Evolutionary conservation across 306 rosid genomes (phyloP).

Genomic region (Casuarina equisetifolia): DNA sequence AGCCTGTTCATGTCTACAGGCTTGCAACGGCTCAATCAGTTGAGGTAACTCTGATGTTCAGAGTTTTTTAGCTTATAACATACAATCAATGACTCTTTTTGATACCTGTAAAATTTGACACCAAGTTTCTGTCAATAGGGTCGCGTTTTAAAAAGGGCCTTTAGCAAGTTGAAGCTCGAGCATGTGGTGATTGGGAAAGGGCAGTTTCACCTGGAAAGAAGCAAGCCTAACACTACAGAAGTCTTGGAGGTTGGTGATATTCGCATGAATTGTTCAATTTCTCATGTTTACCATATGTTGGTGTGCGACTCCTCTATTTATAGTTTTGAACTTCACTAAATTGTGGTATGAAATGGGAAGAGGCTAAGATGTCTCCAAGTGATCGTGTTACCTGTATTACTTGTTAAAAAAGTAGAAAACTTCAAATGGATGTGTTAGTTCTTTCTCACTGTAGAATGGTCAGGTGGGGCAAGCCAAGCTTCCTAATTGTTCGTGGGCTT

Average conservation of each 20-base stretch:
- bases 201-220: slow-evolving; percentile 78
- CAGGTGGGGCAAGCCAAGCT: neutral
- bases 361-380: neutral
- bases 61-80: neutral
- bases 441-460: neutral
- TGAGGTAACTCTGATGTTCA: slow-evolving; percentile 50
- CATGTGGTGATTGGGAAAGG: slow-evolving; percentile 94
- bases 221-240: slow-evolving; percentile 30
- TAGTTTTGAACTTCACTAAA: neutral
- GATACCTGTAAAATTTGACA: slow-evolving; percentile 14
- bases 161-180: slow-evolving; percentile 95
- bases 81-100: neutral
- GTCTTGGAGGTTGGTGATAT: slow-evolving; percentile 56
- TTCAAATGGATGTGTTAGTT: neutral
- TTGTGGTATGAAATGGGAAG: neutral
- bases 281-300: neutral
- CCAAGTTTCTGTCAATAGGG: slow-evolving; percentile 52
- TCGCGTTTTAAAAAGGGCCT: slow-evolving; percentile 92
- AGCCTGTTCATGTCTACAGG: slow-evolving; percentile 97
- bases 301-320: neutral
- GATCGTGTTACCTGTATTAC: neutral
- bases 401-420: neutral
- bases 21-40: slow-evolving; percentile 93
- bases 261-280: slow-evolving; percentile 2
- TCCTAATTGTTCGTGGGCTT: neutral